These are phyloP conservation scores for Codiaeum variegatum DNA, from an alignment of 441 rosid genomes.

Conservation along the genomic window DNA sequence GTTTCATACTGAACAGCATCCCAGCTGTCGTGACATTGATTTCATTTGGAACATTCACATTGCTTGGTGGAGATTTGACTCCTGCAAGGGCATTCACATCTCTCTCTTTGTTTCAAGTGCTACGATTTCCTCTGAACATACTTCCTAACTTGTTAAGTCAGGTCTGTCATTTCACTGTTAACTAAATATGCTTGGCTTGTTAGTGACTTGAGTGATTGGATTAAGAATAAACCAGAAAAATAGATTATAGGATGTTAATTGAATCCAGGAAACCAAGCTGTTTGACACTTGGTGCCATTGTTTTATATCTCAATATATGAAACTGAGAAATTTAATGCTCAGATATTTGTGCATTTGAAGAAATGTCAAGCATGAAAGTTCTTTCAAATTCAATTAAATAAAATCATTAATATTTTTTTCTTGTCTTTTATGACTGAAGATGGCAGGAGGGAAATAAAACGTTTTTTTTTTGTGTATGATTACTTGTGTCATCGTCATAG, in stretches of 20 bases:
- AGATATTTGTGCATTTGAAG: background rate
- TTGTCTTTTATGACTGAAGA: background rate
- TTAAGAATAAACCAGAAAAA: background rate
- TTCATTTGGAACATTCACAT: slow-evolving; percentile 86
- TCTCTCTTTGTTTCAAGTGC: slow-evolving; percentile 81
- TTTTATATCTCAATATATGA: too few relatives aligned
- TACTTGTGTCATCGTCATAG: background rate
- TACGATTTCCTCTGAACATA: slow-evolving; percentile 73
- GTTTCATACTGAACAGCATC: slow-evolving; percentile 77
- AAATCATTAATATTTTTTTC: background rate
- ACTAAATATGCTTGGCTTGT: background rate
- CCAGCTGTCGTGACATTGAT: slow-evolving; percentile 87
- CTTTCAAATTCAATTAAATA: background rate
- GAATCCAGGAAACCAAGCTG: background rate
- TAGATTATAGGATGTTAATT: background rate
- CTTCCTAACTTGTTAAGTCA: slow-evolving; percentile 85
- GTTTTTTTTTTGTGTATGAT: background rate
- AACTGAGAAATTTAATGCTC: too few relatives aligned
- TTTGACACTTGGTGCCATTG: background rate
- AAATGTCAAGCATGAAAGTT: background rate
- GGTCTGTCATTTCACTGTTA: slow-evolving; percentile 38
- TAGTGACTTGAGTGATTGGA: slow-evolving; percentile 3
- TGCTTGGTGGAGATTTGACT: slow-evolving; percentile 91
- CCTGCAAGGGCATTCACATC: slow-evolving; percentile 98
- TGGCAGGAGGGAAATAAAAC: background rate